phyloP scores from a whole-genome alignment of 371 early-diverging fungal genomes.

The Mortierella polycephala region DNA sequence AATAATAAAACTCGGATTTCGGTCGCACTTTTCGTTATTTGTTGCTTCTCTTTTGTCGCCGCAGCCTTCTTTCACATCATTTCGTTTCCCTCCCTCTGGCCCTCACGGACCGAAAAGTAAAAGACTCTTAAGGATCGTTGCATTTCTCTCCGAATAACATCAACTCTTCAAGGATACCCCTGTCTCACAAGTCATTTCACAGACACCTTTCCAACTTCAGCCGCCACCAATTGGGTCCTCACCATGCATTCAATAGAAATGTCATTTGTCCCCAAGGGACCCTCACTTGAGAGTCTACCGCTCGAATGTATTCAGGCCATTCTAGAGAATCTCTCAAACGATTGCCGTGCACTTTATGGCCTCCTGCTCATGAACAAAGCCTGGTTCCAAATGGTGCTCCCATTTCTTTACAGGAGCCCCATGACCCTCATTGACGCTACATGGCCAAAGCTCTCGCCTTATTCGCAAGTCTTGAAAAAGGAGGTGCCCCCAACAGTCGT shows the following conservation, averaged over 20 bases:
- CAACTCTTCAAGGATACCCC: no score
- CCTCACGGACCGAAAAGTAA: no score
- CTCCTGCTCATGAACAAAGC: constrained; percentile 43
- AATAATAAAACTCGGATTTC: not conserved
- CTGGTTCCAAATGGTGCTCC: constrained; percentile 49
- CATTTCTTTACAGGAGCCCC: constrained; percentile 49
- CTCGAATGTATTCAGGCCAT: constrained; percentile 50
- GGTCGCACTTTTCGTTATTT: not conserved
- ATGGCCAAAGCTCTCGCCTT: constrained; percentile 46
- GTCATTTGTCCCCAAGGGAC: not conserved
- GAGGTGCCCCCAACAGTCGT: constrained; percentile 17
- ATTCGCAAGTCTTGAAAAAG: constrained; percentile 39
- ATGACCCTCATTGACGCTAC: constrained; percentile 46
- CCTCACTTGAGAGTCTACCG: constrained; percentile 35
- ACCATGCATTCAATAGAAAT: not conserved
- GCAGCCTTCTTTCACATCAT: no score
- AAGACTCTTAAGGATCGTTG: no score
- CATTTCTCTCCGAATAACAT: no score
- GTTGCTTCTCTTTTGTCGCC: no score
- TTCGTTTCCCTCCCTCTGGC: no score
- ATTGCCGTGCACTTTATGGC: constrained; percentile 41
- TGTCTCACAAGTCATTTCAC: not conserved
- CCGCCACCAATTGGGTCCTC: not conserved
- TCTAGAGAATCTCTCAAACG: constrained; percentile 35
- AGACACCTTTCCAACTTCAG: not conserved